These are phyloP conservation scores for Cutaneotrichosporon daszewskae DNA, from an alignment of 1,284 basidiomycete genomes.

Conservation along the genomic window DNA sequence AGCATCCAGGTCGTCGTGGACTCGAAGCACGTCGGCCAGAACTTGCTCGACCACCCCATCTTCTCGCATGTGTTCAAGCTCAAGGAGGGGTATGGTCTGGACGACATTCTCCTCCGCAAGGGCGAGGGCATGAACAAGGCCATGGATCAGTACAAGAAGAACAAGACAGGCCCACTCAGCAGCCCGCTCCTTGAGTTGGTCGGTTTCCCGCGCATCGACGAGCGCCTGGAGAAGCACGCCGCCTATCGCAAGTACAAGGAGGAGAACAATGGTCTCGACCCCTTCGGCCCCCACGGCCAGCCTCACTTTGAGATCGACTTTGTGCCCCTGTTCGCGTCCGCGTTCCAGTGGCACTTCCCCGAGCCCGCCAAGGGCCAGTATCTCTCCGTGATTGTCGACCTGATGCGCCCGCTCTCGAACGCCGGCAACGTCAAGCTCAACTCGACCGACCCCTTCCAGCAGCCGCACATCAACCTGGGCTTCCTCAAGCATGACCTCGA, in stretches of 20 bases:
- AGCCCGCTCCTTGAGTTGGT: constrained; percentile 13
- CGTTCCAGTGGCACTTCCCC: constrained; percentile 16
- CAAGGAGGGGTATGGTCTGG: constrained; percentile 15
- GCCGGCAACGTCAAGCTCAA: constrained; percentile 49
- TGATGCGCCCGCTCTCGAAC: constrained; percentile 12
- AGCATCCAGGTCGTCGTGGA: constrained; percentile 17
- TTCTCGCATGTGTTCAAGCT: constrained; percentile 17
- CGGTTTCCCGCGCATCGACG: constrained; percentile 14
- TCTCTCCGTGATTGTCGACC: constrained; percentile 14
- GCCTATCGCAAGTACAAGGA: constrained; percentile 13
- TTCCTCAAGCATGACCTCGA: constrained; percentile 50
- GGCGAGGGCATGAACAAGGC: constrained; percentile 2
- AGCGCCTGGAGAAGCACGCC: constrained; percentile 4
- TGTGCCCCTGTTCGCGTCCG: constrained; percentile 9
- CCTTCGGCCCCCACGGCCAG: constrained; percentile 14
- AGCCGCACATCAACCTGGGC: constrained; percentile 58
- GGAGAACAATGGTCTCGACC: constrained; percentile 11
- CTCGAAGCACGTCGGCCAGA: constrained; percentile 63
- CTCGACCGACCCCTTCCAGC: constrained; percentile 54
- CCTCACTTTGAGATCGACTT: constrained; percentile 17
- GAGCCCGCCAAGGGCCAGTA: constrained; percentile 7
- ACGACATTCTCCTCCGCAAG: constrained; percentile 9
- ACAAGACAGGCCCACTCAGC: constrained; percentile 2
- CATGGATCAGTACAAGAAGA: constrained; percentile 6
- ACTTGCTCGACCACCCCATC: constrained; percentile 60